Percentiles rank a stretch among this genome's conserved stretches.
Conservation (phyloP, 768 basidiomycete genomes). For the Phaeolepiota aurea region DNA sequence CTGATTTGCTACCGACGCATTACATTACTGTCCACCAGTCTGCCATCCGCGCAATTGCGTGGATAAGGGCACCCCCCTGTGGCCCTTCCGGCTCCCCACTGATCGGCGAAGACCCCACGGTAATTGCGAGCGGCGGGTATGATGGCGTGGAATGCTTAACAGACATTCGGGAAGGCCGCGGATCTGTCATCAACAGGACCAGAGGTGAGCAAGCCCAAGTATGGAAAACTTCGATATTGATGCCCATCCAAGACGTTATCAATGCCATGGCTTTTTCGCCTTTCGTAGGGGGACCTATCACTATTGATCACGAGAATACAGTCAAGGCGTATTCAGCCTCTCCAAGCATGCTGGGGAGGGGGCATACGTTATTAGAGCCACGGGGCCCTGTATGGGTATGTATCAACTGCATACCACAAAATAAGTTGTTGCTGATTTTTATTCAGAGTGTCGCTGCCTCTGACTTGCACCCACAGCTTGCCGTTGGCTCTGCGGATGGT, state of each 20-base stretch:
- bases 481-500: conserved; percentile 80
- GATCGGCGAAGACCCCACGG: conserved; percentile 51
- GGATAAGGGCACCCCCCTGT: conserved; percentile 62
- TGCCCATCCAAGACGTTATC: conserved; percentile 50
- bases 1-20: conserved; percentile 55
- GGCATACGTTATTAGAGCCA: conserved; percentile 65
- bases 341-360: conserved; percentile 65
- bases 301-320: conserved; percentile 78
- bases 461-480: conserved; percentile 83
- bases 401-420: conserved; percentile 4
- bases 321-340: conserved; percentile 70
- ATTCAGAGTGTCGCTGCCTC: conserved; percentile 68
- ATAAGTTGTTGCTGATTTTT: too few relatives aligned
- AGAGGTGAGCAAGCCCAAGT: conserved; percentile 38
- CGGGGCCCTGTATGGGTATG: conserved; percentile 80
- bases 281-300: conserved; percentile 60
- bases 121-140: conserved; percentile 72
- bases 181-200: conserved; percentile 68
- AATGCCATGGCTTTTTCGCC: conserved; percentile 59
- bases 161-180: conserved; percentile 66
- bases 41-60: conserved; percentile 67
- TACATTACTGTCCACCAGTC: conserved; percentile 73
- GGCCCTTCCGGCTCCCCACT: conserved; percentile 36
- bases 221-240: conserved; percentile 1
- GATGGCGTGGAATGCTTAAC: conserved; percentile 73